Conservation (phyloP, 495 filamentous ascomycete species). For the Geopyxis carbonaria region DNA sequence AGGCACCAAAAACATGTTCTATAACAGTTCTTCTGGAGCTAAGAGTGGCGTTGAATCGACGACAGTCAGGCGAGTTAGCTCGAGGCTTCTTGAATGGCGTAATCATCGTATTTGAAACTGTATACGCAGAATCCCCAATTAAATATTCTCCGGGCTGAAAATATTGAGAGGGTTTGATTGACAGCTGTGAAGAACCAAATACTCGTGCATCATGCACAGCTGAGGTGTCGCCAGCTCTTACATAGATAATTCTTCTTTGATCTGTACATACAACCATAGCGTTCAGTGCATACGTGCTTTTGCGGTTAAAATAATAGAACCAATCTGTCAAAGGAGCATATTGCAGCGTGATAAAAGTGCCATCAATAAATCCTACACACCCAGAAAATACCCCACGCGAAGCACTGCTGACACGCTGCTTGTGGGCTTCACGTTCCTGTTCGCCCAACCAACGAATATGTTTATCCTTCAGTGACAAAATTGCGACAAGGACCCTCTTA, state of each 20-base stretch:
- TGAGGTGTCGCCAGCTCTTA: not conserved
- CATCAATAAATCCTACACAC: slow-evolving; percentile 1
- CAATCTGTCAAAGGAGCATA: not conserved
- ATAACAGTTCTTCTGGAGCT: not conserved
- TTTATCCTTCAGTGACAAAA: not conserved
- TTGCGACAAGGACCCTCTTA: not conserved
- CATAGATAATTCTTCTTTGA: not conserved
- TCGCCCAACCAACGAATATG: not conserved
- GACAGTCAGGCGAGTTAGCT: too few relatives aligned
- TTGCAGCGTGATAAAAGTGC: slow-evolving; percentile 4
- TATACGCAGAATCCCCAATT: not conserved
- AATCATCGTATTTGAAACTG: not conserved
- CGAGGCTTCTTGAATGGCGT: slow-evolving; percentile 1
- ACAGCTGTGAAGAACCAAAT: not conserved
- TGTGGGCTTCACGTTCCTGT: not conserved
- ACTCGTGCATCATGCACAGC: not conserved
- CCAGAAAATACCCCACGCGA: not conserved
- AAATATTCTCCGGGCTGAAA: not conserved
- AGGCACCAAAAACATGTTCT: slow-evolving; percentile 1
- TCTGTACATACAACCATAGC: not conserved
- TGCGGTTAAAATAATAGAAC: not conserved
- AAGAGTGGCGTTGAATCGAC: not conserved
- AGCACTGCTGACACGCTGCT: not conserved
- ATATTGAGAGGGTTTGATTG: not conserved
- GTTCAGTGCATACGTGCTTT: not conserved